Conservation (phyloP, 805 yeast genomes). For the Spathaspora passalidarum region DNA sequence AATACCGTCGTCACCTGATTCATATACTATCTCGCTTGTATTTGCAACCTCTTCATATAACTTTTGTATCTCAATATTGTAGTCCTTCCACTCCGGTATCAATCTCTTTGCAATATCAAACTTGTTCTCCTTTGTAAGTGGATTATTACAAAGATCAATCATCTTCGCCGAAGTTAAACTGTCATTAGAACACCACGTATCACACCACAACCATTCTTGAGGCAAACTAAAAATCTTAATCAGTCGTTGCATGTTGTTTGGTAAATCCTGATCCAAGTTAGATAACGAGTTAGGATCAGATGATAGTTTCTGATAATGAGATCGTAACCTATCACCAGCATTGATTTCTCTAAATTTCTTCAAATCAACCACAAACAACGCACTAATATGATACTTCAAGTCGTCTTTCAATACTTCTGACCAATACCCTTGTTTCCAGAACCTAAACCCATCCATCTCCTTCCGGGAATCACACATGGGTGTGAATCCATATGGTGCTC, state of each 20-base stretch:
- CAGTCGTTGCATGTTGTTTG: conserved; percentile 75
- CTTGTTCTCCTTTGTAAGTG: conserved; percentile 76
- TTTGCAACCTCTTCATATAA: conserved; percentile 5
- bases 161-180: conserved; percentile 63
- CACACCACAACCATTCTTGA: conserved; percentile 91
- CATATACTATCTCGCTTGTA: not conserved
- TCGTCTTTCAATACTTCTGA: conserved; percentile 53
- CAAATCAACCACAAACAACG: conserved; percentile 79
- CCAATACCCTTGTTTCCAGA: conserved; percentile 97
- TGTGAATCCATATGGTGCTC: conserved; percentile 82
- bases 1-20: not conserved
- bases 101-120: conserved; percentile 71
- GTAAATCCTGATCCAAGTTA: conserved; percentile 87
- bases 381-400: conserved; percentile 76
- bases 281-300: conserved; percentile 76
- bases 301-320: conserved; percentile 80
- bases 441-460: conserved; percentile 81
- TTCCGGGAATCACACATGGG: conserved; percentile 82
- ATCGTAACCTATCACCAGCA: conserved; percentile 79
- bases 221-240: conserved; percentile 72
- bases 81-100: conserved; percentile 72
- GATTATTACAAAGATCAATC: conserved; percentile 82
- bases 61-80: conserved; percentile 52
- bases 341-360: conserved; percentile 55
- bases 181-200: conserved; percentile 82